Evolutionary conservation across 345 rosid species (phyloP), one percentile per base, ranked within the genome.

Genomic region (Clarkia xantiana): DNA sequence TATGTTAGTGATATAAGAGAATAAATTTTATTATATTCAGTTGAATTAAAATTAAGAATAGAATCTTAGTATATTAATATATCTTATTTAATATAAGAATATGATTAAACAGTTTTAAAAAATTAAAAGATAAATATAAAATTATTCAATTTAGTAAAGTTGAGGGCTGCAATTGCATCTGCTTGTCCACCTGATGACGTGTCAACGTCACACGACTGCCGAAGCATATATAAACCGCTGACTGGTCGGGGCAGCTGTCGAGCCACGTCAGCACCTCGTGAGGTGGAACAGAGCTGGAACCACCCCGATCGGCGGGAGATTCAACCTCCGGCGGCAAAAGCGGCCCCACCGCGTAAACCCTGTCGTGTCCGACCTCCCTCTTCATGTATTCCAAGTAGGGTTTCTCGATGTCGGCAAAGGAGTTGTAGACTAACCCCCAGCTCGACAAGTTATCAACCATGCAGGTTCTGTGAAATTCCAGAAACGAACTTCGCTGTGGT

Each of bases 211-310:
- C 46, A 58, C 62, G 84, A 68, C 87, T 87, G 25, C 91, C 94
- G 9, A 84, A 87, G 62, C 91, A 79, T 2, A 84, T 67, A 44
- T 87, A 87, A 3, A 87, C 70, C 16, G 84, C 91, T 1, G 66
- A 48, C 2, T 41, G 39, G 18, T 79, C 80, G 10, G 50, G 53
- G 18, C 76, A 60, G 5, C 45, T 47, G 46, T 84, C 86, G 0
- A 87, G 80, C 85, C 87, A 81, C 43, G 69, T 58, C 71, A 62
- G 23, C 40, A 84, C 18, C 36, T 63, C 51, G 16, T 55, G 38
- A 8, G 36, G 9, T 6, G 66, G 46, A 3, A 53, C 47, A 6
- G 84, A 70, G 34, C 74, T 74, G 44, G 62, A 22, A 0, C 90
- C 87, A 22, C 94, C 94, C 10, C 85, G 46, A 5, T 52, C 56